Evolutionary conservation across 192 early-diverging fungal genomes (phyloP).

Genomic region (Backusella psychrophila): DNA sequence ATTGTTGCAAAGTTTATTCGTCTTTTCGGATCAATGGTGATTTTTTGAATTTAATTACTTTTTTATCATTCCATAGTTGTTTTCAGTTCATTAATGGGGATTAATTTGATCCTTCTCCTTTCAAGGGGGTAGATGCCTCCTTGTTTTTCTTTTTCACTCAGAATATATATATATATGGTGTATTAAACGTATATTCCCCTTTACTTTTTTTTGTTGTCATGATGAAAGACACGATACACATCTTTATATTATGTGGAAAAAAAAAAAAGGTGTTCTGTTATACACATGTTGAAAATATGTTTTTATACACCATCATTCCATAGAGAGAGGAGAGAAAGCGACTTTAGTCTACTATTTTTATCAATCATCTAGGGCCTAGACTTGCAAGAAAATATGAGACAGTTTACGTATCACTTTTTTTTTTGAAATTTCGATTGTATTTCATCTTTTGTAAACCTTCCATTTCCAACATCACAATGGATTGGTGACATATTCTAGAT

Average conservation of each 20-base stretch:
- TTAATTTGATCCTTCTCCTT: neutral
- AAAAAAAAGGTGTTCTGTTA: neutral
- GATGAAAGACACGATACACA: neutral
- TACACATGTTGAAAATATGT: neutral
- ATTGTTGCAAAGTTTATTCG: too few species aligned
- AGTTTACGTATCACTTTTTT: neutral
- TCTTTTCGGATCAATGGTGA: neutral
- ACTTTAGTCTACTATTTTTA: neutral
- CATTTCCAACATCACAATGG: neutral
- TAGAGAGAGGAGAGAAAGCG: neutral
- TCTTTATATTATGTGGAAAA: neutral
- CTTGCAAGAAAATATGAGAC: neutral
- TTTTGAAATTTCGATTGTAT: neutral
- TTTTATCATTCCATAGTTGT: neutral
- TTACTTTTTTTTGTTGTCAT: neutral
- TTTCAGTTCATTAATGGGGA: neutral
- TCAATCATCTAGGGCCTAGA: neutral
- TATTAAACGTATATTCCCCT: neutral
- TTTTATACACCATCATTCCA: neutral
- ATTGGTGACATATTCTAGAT: neutral
- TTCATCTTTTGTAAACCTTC: neutral
- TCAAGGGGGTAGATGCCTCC: neutral
- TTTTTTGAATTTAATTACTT: neutral
- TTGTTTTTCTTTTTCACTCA: neutral
- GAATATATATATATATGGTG: neutral